Base-by-base conservation (phyloP, 176 grass and related monocot genomes). In the Poa annua region DNA sequence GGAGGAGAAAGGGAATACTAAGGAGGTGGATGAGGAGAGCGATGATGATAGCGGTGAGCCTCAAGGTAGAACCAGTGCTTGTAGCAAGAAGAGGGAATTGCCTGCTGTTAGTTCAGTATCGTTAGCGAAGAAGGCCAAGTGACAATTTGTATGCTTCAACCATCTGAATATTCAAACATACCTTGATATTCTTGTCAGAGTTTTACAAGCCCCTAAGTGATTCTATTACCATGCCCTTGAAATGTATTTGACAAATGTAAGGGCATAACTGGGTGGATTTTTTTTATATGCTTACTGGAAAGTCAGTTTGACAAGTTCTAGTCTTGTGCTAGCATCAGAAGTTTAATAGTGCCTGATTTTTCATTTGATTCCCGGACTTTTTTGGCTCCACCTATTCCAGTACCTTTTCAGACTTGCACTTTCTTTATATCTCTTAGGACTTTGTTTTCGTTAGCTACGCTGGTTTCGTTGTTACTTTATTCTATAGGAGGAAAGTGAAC, bases 31-130 rank as follows among this genome's bases (percentile, higher is more conserved):
- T 80, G 81, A 85, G 38, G 1, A 11, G 54, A 86, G 57, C 4
- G 84, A 94, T 26, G 88, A 86, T 49, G 92, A 97, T 50, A 66
- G 71, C 8, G 79, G 54, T 63, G 92, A 94, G 66, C 35, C 92
- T 68, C 90, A 94, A 80, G 94, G 95, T 76, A 97, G 91, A 88
- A 97, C 87, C 62, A 80, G 76, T 85, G 92, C 88, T 52, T 92
- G 91, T 35, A 79, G 41, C 49, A 97, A 97, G 83, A 97, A 89
- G 82, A 91, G 45, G 77, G 3, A 64, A 7, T 49, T 86, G 81
- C 90, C 84, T 88, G 62, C 57, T 11, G 5, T 77, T 87, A 74
- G 75, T 62, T 62, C 88, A 50, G 25, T 78, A 73, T 38, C 75
- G 22, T 62, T 71, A 62, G 77, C 54, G 52, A 93, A 93, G 88